Conservation (phyloP, 306 rosid genomes). For the Herpetospermum pedunculosum region DNA sequence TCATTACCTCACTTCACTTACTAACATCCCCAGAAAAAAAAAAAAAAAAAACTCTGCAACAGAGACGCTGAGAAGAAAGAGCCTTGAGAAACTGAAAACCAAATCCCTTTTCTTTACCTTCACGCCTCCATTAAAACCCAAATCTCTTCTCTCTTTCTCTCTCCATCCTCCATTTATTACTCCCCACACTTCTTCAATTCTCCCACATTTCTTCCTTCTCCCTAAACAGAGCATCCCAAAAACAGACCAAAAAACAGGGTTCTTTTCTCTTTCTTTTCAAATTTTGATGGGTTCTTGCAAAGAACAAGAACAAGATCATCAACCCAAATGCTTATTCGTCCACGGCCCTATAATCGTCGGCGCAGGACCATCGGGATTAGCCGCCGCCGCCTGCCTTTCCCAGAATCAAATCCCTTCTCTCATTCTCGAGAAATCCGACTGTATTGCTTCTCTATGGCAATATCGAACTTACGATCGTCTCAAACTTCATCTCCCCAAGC, state of each 20-base stretch:
- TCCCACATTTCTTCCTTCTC: background rate
- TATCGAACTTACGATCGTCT: constrained; percentile 68
- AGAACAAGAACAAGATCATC: constrained; percentile 17
- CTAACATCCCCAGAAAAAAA: background rate
- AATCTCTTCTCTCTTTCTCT: background rate
- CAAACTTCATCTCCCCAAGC: constrained; percentile 80
- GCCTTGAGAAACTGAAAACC: constrained; percentile 56
- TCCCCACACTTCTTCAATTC: constrained; percentile 12
- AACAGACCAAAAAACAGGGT: background rate
- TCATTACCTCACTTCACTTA: background rate
- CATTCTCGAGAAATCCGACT: constrained; percentile 53
- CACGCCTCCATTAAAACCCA: constrained; percentile 53
- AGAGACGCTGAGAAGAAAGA: constrained; percentile 23
- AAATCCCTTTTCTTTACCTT: constrained; percentile 58
- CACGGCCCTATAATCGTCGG: constrained; percentile 79
- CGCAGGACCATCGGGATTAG: constrained; percentile 94
- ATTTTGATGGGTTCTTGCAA: constrained; percentile 44
- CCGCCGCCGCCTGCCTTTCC: constrained; percentile 71
- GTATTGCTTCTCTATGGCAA: constrained; percentile 83
- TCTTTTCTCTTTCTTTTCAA: background rate
- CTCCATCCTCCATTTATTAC: constrained; percentile 16
- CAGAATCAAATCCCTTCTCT: constrained; percentile 32
- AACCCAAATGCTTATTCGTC: constrained; percentile 21
- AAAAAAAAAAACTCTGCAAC: background rate
- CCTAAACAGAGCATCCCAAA: constrained; percentile 14